A percentile compares a stretch with the other conserved stretches of the same genome.
Evolutionary conservation across 2,329 filamentous ascomycete genomes (phyloP).

Genomic region (Alternaria rosae): DNA sequence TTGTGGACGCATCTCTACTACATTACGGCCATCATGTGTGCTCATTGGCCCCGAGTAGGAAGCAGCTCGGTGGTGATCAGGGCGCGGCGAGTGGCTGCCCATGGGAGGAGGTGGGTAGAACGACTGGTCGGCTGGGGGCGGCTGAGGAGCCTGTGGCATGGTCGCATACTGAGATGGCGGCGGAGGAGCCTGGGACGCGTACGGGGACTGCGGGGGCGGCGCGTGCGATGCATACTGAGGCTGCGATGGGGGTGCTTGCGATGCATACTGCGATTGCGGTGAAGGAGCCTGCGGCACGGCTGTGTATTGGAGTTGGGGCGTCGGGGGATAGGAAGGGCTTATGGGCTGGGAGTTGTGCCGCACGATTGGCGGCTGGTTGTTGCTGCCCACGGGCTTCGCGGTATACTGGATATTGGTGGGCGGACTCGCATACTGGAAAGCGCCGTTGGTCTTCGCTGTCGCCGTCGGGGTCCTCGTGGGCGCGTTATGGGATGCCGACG

Average conservation of each 20-base stretch:
- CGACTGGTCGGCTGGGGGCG: constrained; percentile 28
- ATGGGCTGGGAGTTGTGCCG: constrained; percentile 37
- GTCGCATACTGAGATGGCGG: constrained; percentile 28
- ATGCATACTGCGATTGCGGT: constrained; percentile 27
- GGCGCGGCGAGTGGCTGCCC: constrained; percentile 35
- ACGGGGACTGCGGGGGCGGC: constrained; percentile 18
- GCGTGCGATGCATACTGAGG: constrained; percentile 25
- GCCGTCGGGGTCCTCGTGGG: constrained; percentile 30
- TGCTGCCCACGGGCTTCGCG: constrained; percentile 46
- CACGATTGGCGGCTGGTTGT: constrained; percentile 31
- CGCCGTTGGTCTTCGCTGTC: constrained; percentile 14
- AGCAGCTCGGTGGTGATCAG: constrained; percentile 32
- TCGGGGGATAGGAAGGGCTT: constrained; percentile 25
- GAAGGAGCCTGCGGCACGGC: constrained; percentile 13
- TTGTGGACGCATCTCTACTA: constrained; percentile 54
- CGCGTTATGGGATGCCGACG: constrained; percentile 31
- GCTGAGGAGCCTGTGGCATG: constrained; percentile 33
- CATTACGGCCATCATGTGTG: constrained; percentile 41
- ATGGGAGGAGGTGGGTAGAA: constrained; percentile 42
- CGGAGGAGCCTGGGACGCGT: constrained; percentile 12
- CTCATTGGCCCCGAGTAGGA: constrained; percentile 30
- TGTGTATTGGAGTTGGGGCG: constrained; percentile 13
- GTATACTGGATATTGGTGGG: constrained; percentile 55
- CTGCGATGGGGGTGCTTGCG: constrained; percentile 28
- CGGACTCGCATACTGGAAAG: constrained; percentile 52